Base-by-base conservation (phyloP, 805 yeast genomes). In the Saccharomycopsis schoenii region DNA sequence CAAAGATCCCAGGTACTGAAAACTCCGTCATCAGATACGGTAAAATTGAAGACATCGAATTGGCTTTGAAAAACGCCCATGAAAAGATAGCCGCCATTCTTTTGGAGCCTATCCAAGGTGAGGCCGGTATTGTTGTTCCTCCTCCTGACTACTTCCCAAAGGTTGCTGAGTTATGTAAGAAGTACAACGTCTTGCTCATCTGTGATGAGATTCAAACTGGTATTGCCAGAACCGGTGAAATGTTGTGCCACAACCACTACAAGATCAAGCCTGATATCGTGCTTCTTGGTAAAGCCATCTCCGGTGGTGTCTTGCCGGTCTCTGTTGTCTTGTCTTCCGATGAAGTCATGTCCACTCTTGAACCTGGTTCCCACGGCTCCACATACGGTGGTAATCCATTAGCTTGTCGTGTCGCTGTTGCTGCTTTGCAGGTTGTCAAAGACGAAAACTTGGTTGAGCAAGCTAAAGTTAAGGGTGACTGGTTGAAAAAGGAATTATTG, bases 161-260 rank as follows among this genome's bases (percentile, higher is more conserved):
- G 68, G 97, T 92, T 39, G 82, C 82, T 66, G 84, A 75, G 60
- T 78, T 90, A 64, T 90, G 97, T 77, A 83, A 83, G 68, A 76
- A 90, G 74, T 79, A 92, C 80, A 91, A 93, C 69, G 92, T 89
- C 40, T 78, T 93, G 71, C 82, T 93, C 69, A 92, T 93, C 74
- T 90, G 96, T 71, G 98, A 93, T 73, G 98, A 93, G 79, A 90
- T 93, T 72, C 98, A 93, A 77, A 92, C 98, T 29, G 98, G 98
- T 75, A 83, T 93, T 72, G 98, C 96, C 57, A 86, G 98, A 80
- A 93, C 98, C 36, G 98, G 98, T 70, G 89, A 88, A 77, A 80
- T 93, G 81, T 80, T 93, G 64, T 90, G 97, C 73, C 86, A 84
- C 75, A 96, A 93, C 76, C 97, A 93, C 75, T 85, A 86, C 63